Evolutionary conservation across 495 filamentous ascomycete species (phyloP).

Genomic region (Hypomontagnella monticulosa): DNA sequence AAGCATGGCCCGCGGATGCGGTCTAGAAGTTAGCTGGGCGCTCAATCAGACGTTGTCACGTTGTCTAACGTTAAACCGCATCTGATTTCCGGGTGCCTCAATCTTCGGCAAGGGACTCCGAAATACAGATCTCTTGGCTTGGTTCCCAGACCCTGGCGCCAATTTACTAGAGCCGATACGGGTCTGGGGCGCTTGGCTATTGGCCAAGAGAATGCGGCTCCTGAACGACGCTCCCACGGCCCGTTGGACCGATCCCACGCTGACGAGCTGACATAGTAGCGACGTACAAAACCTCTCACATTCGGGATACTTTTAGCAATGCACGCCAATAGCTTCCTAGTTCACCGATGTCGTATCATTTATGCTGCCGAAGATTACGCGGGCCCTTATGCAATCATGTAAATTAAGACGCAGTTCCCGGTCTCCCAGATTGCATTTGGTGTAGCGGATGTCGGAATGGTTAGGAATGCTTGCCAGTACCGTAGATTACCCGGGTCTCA

Average conservation of each 20-base stretch:
- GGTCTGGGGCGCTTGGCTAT: slow-evolving; percentile 18
- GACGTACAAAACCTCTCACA: slow-evolving; percentile 22
- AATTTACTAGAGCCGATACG: slow-evolving; percentile 35
- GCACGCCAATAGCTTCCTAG: slow-evolving; percentile 1
- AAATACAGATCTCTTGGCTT: slow-evolving; percentile 44
- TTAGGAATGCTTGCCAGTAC: slow-evolving; percentile 13
- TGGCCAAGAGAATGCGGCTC: slow-evolving; percentile 35
- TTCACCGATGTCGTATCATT: slow-evolving; percentile 36
- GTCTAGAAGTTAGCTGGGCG: slow-evolving; percentile 35
- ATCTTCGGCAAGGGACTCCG: slow-evolving; percentile 42
- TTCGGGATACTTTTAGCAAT: slow-evolving; percentile 16
- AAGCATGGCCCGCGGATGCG: slow-evolving; percentile 16
- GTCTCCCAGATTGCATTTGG: slow-evolving; percentile 29
- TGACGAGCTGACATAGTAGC: slow-evolving; percentile 22
- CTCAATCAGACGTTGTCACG: slow-evolving; percentile 38
- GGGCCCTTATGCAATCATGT: slow-evolving; percentile 19
- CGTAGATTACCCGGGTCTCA: slow-evolving; percentile 18
- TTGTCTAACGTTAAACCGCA: slow-evolving; percentile 27
- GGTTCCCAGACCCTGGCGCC: slow-evolving; percentile 28
- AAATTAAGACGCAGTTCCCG: slow-evolving; percentile 34
- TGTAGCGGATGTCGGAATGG: slow-evolving; percentile 18
- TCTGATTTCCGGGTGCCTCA: slow-evolving; percentile 21
- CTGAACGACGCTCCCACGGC: slow-evolving; percentile 43
- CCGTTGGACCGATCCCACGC: slow-evolving; percentile 43
- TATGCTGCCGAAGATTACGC: slow-evolving; percentile 18